phyloP scores from a whole-genome alignment of 345 rosid genomes.

The Sisymbrium altissimum region DNA sequence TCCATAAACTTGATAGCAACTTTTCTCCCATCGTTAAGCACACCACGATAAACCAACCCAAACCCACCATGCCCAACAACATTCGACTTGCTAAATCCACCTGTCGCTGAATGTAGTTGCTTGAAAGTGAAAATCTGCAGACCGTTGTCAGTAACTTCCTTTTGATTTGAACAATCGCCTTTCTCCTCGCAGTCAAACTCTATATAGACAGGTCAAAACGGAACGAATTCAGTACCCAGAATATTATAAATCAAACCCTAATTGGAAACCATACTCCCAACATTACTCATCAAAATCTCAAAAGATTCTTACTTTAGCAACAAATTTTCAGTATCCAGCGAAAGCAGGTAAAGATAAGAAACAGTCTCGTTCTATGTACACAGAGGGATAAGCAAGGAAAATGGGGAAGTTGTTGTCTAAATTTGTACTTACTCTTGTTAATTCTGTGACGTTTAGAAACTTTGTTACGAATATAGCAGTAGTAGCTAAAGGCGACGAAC shows the following conservation, averaged over 20 bases:
- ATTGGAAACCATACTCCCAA: not conserved
- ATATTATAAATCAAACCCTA: not conserved
- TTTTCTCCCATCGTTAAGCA: constrained; percentile 59
- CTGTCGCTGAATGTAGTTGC: constrained; percentile 81
- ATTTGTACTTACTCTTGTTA: constrained; percentile 41
- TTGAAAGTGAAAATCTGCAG: constrained; percentile 68
- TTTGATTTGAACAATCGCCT: constrained; percentile 34
- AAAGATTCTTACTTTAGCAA: not conserved
- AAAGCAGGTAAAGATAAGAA: not conserved
- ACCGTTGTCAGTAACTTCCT: constrained; percentile 49
- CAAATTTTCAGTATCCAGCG: not conserved
- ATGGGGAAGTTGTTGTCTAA: not conserved
- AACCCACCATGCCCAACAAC: constrained; percentile 91
- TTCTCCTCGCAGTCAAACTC: constrained; percentile 53
- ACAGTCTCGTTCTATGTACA: not conserved
- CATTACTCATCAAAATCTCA: not conserved
- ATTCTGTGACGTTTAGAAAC: constrained; percentile 56
- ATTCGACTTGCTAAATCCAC: constrained; percentile 89
- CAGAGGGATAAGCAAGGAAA: not conserved
- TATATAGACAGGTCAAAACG: constrained; percentile 17
- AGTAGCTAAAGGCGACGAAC: constrained; percentile 84
- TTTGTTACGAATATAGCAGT: constrained; percentile 86
- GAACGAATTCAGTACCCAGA: not conserved
- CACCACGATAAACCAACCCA: constrained; percentile 71
- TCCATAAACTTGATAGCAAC: constrained; percentile 80